phyloP scores from a whole-genome alignment of 495 filamentous ascomycete genomes.

The Choiromyces venosus region DNA sequence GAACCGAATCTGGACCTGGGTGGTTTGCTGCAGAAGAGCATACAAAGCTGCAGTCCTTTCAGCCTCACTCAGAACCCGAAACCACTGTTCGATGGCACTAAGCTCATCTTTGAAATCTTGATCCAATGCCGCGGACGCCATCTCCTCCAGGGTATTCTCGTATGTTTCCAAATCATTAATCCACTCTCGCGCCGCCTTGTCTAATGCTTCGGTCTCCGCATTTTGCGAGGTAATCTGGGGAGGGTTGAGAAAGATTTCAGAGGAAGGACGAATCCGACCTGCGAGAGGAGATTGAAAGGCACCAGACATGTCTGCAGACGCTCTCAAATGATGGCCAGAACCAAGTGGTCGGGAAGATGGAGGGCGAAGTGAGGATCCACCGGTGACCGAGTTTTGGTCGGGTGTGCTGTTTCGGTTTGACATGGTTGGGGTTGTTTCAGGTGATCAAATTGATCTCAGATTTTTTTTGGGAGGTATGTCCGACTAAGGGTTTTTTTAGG shows the following conservation, averaged over 20 bases:
- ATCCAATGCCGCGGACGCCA: constrained; percentile 94
- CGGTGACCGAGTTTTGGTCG: constrained; percentile 60
- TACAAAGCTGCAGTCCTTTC: constrained; percentile 94
- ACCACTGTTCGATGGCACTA: constrained; percentile 98
- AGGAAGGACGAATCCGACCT: constrained; percentile 84
- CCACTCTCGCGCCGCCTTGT: constrained; percentile 96
- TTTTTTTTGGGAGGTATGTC: constrained; percentile 14
- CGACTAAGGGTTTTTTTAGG: background rate
- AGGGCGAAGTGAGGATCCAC: constrained; percentile 77
- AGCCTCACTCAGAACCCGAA: constrained; percentile 91
- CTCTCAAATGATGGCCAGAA: constrained; percentile 78
- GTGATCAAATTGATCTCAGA: constrained; percentile 11
- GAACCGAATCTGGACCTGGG: constrained; percentile 97
- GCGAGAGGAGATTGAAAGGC: constrained; percentile 70
- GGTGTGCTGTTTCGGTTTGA: constrained; percentile 94
- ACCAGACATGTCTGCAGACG: constrained; percentile 89
- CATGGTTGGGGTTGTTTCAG: constrained; percentile 9
- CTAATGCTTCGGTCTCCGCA: constrained; percentile 71
- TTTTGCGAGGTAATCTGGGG: constrained; percentile 42
- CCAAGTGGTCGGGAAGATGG: constrained; percentile 74
- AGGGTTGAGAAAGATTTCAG: constrained; percentile 63
- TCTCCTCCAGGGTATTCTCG: constrained; percentile 94
- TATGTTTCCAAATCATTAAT: constrained; percentile 98
- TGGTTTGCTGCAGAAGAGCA: constrained; percentile 93
- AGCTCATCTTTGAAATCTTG: constrained; percentile 99